Conservation (phyloP, 2,329 filamentous ascomycete genomes). For the Alternaria sp. region DNA sequence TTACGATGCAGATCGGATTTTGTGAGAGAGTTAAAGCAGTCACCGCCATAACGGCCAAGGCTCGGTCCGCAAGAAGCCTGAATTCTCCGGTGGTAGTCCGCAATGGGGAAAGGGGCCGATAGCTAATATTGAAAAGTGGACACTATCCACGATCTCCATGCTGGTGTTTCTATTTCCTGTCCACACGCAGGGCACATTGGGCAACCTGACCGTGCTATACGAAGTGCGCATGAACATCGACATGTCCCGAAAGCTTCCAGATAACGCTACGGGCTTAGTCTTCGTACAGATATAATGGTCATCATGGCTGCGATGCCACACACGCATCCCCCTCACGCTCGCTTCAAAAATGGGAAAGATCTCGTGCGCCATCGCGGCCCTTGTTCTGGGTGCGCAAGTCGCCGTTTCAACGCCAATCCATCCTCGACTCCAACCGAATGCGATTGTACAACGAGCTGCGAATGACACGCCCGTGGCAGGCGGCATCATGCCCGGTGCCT, state of each 20-base stretch:
- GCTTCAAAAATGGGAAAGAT: not conserved
- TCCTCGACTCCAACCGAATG: not conserved
- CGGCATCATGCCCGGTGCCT: conserved; percentile 8
- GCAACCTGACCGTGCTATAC: conserved; percentile 3
- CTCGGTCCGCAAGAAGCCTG: not conserved
- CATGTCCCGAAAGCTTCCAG: not conserved
- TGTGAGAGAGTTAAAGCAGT: too few species aligned
- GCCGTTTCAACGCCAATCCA: not conserved
- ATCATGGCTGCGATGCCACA: not conserved
- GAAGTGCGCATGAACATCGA: conserved; percentile 1
- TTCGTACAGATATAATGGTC: conserved; percentile 1
- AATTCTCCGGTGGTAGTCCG: not conserved
- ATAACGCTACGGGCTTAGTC: conserved; percentile 1
- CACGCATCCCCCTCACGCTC: not conserved
- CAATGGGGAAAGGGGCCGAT: not conserved
- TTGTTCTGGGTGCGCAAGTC: conserved; percentile 5
- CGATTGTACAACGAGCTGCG: not conserved
- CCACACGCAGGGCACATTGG: not conserved
- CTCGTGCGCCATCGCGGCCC: conserved; percentile 3
- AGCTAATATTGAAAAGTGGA: conserved; percentile 8
- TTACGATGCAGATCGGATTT: not conserved
- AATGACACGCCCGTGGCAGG: not conserved
- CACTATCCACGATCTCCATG: not conserved
- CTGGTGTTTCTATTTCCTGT: not conserved
- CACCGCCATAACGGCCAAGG: not conserved